Base-by-base conservation (phyloP, 305 asterid species). In the Coffea humblotiana region DNA sequence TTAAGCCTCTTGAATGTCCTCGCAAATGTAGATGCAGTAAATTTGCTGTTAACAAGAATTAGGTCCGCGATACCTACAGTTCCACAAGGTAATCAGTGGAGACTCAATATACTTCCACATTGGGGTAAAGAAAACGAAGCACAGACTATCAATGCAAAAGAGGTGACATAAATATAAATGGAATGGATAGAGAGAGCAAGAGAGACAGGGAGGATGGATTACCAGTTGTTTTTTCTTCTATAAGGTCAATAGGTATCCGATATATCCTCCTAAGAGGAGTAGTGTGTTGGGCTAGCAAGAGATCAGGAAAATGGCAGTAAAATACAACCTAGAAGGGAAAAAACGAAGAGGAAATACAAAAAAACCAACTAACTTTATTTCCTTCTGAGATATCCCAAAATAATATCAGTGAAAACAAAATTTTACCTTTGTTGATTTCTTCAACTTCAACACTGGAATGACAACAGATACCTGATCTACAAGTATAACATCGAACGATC, bases 261-360 rank as follows among this genome's bases (percentile, higher is more conserved):
- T 96, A 94, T 27, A 95, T 86, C 88, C 90, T 92, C 88, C 94
- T 83, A 78, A 94, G 91, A 45, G 81, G 56, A 77, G 98, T 92
- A 14, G 94, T 91, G 85, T 90, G 99, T 84, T 92, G 93, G 74
- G 98, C 97, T 35, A 96, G 87, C 65, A 96, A 85, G 76, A 96
- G 87, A 89, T 96, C 98, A 3, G 99, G 99, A 84, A 96, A 96
- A 89, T 95, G 99, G 88, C 99, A 96, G 80, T 96, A 95, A 82
- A 93, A 94, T 64, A 95, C 92, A 80, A 94, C 96, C 98, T 96
- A 84, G 80, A 72, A 71, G 82, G 82, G 75, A 45, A 77, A 74
- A 56, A n/a, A 49, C 73, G 43, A 40, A 40, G 0, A 3, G 43
- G 43, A 40, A 40, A 40, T 3, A 40, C 3, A 40, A 40, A 40